A percentile compares a stretch with the other conserved stretches of the same genome.
Evolutionary conservation across 306 rosid species (phyloP).

Genomic region (Vachellia pachyceras): DNA sequence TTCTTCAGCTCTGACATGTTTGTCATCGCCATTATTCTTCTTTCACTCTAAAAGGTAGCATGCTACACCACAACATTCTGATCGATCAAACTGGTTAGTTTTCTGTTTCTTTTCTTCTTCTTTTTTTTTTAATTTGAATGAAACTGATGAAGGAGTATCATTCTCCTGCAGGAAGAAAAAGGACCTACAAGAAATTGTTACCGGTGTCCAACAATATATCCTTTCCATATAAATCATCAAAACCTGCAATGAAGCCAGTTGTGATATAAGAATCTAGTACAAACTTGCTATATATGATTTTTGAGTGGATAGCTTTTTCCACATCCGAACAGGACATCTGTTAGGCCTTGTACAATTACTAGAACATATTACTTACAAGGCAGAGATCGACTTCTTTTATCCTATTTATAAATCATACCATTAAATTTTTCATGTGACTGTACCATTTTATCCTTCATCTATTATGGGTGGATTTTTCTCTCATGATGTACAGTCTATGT

Average conservation of each 20-base stretch:
- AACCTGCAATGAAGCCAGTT: slow-evolving; percentile 43
- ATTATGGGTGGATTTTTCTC: too few species aligned
- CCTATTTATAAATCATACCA: too few species aligned
- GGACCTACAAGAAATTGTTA: slow-evolving; percentile 47
- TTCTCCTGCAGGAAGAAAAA: slow-evolving; percentile 51
- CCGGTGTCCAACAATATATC: slow-evolving; percentile 28
- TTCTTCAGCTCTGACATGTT: slow-evolving; percentile 38
- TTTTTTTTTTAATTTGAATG: background rate
- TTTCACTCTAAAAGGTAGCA: slow-evolving; percentile 17
- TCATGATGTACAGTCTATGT: too few species aligned
- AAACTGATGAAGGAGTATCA: slow-evolving; percentile 41
- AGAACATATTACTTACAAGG: too few species aligned
- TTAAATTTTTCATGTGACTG: too few species aligned
- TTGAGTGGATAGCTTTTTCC: background rate
- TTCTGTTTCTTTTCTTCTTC: too few species aligned
- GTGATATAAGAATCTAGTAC: slow-evolving; percentile 33
- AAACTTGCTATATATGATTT: background rate
- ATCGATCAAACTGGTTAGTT: slow-evolving; percentile 1
- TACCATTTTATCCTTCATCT: too few species aligned
- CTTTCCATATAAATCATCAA: slow-evolving; percentile 37
- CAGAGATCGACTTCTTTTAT: too few species aligned
- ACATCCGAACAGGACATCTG: background rate
- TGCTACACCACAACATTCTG: slow-evolving; percentile 41
- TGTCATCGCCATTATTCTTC: slow-evolving; percentile 40
- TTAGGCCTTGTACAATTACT: background rate